A percentile compares a stretch with the other conserved stretches of the same genome.
phyloP scores from a whole-genome alignment of 225 moss, liverwort and hornwort species.

The Physcomitrium patens region DNA sequence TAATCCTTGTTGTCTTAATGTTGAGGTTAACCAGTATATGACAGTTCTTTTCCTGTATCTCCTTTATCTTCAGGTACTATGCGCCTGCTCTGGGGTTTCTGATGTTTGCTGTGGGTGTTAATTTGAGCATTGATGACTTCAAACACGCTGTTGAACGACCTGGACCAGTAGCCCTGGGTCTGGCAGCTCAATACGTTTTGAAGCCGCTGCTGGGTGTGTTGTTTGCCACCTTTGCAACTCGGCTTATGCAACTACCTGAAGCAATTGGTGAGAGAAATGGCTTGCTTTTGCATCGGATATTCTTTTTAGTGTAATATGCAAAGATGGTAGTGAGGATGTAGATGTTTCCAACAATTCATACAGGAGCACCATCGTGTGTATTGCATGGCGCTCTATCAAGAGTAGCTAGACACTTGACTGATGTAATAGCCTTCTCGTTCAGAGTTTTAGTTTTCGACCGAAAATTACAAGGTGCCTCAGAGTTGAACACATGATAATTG shows the following conservation, averaged over 20 bases:
- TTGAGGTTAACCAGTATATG: neutral
- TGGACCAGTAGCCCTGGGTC: conserved; percentile 65
- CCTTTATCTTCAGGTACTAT: conserved; percentile 66
- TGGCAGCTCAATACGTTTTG: conserved; percentile 74
- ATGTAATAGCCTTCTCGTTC: neutral
- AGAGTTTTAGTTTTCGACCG: neutral
- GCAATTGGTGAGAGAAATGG: conserved; percentile 61
- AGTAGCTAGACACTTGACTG: neutral
- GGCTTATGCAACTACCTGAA: conserved; percentile 73
- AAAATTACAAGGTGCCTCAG: neutral
- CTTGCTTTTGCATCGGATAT: neutral
- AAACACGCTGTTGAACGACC: conserved; percentile 75
- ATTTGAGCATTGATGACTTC: conserved; percentile 80
- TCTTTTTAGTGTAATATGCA: neutral
- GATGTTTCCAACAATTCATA: neutral
- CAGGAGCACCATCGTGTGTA: neutral
- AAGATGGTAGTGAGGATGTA: neutral
- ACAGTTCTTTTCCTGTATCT: neutral
- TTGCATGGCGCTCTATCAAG: neutral
- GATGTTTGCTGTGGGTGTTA: conserved; percentile 95
- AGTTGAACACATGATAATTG: too few species aligned
- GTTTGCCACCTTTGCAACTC: conserved; percentile 62
- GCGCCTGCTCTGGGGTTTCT: conserved; percentile 87
- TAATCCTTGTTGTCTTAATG: neutral
- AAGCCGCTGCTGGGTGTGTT: conserved; percentile 76